A percentile compares a stretch with the other conserved stretches of the same genome.
phyloP scores from a whole-genome alignment of 2,329 filamentous ascomycete species.

The Cadophora luteo-olivacea region DNA sequence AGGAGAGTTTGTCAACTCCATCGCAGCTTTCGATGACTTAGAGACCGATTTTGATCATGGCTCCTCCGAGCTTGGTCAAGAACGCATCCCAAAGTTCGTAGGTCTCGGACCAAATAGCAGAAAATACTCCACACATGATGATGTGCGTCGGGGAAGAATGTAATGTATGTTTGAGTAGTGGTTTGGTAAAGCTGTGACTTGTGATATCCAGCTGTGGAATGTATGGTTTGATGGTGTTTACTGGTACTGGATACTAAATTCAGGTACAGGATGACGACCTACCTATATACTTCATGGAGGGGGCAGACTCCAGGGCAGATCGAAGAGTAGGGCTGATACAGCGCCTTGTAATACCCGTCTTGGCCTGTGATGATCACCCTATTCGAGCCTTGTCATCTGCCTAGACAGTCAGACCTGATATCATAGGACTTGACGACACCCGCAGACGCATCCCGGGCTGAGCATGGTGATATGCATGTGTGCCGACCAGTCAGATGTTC shows the following conservation, averaged over 20 bases:
- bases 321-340: constrained; percentile 16
- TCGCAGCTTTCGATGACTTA: not conserved
- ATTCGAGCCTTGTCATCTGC: constrained; percentile 4
- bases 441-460: constrained; percentile 6
- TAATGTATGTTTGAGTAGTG: not conserved
- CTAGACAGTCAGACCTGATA: constrained; percentile 15
- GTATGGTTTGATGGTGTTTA: not conserved
- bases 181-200: not conserved
- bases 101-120: constrained; percentile 34
- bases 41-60: constrained; percentile 27
- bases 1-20: not conserved
- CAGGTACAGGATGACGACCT: not conserved
- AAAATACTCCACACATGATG: constrained; percentile 36
- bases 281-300: constrained; percentile 14
- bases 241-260: not conserved
- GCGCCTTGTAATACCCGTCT: not conserved
- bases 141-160: not conserved
- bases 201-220: not conserved
- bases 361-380: constrained; percentile 17
- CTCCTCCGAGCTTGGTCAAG: constrained; percentile 30
- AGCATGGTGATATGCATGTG: constrained; percentile 5
- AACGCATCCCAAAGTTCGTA: constrained; percentile 40
- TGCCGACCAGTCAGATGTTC: not conserved
- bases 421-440: not conserved
- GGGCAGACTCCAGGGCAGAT: constrained; percentile 5